Conservation (phyloP, 371 early-diverging fungal genomes). For the Gilbertella persicaria region DNA sequence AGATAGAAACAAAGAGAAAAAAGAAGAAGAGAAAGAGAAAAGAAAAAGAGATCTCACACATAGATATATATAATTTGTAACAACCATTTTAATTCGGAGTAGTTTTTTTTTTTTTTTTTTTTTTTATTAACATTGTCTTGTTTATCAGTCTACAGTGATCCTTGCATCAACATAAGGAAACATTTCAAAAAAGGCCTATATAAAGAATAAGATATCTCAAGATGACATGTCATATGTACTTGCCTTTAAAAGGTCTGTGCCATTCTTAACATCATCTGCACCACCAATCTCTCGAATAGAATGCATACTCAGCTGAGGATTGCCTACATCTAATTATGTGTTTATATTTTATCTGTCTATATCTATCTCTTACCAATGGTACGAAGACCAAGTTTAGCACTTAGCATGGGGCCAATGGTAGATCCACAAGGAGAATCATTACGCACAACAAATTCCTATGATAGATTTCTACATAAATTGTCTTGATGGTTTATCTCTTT, state of each 20-base stretch:
- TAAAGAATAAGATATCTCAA: background rate
- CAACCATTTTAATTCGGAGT: conserved; percentile 10
- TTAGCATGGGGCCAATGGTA: conserved; percentile 96
- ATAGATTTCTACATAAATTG: background rate
- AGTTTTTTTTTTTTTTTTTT: background rate
- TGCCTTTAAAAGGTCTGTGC: conserved; percentile 81
- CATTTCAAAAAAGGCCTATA: conserved; percentile 24
- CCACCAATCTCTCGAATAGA: conserved; percentile 95
- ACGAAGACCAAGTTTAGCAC: conserved; percentile 92
- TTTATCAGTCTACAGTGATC: conserved; percentile 22
- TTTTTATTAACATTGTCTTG: background rate
- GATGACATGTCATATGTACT: too few relatives aligned
- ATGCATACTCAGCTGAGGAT: conserved; percentile 96
- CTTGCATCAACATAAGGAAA: conserved; percentile 22
- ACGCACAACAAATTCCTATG: conserved; percentile 87
- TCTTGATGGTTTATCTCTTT: too few relatives aligned
- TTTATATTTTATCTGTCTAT: background rate
- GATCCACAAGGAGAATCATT: conserved; percentile 95
- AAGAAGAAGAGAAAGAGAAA: background rate
- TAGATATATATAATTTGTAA: background rate
- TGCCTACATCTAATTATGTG: conserved; percentile 79
- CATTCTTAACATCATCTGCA: conserved; percentile 82
- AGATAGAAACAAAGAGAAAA: background rate
- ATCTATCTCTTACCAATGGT: conserved; percentile 71
- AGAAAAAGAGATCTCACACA: background rate